Base-by-base conservation (phyloP, 305 asterid species). In the Fraxinus dipetala region DNA sequence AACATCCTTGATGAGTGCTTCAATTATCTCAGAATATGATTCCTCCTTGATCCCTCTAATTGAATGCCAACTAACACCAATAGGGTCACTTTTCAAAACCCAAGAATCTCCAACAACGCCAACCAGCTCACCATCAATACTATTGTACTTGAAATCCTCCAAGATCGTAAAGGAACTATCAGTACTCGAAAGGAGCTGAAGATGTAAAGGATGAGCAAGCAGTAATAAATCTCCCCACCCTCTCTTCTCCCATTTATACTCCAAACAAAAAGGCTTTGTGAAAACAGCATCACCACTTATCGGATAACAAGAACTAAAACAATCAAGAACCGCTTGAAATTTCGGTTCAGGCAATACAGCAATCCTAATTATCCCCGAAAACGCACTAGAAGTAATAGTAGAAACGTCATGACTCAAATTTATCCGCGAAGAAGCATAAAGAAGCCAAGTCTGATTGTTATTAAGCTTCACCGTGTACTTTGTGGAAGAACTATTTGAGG, bases 201-300 rank as follows among this genome's bases (percentile, higher is more conserved):
- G 93, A 85, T 94, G 98, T 45, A 94, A 91, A 75, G 98, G 96
- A 80, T 94, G 94, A 7, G 98, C 98, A 18, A 94, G 94, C 94
- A 93, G 93, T 26, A 94, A 82, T 85, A 94, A 82, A 80, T 91
- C 95, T 3, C 97, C 98, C 93, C 90, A 88, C 2, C 98, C 97
- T 82, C 83, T 90, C 87, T 86, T 91, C 43, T 91, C 92, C 96
- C 96, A 94, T 83, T 79, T 93, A 82, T 94, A 94, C 85, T 91
- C 95, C 90, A 93, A 72, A 75, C 82, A 83, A 51, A 87, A 94
- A 31, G 97, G 94, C 84, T 85, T 86, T 0, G 89, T 86, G 73
- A 91, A 86, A 70, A 76, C 83, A 72, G 97, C 95, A 48, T 85
- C 88, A 73, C 97, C 98, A 18, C 88, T 86, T 40, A 91, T 88